Conservation (phyloP, 2,329 filamentous ascomycete species). For the Domatiomyces globalis region DNA sequence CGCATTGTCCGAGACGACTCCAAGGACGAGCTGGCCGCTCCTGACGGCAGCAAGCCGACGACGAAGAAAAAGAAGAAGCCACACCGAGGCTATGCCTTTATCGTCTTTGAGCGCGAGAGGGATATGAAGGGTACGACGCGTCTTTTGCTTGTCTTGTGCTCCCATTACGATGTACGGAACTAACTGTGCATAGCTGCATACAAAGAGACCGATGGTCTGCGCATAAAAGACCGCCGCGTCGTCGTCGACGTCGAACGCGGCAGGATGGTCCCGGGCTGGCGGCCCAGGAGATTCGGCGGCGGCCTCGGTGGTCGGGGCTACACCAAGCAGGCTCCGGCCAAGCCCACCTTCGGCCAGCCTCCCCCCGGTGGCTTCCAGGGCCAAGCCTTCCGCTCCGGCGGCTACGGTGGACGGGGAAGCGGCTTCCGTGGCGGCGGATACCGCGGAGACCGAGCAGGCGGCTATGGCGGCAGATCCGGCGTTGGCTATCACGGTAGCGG, state of each 20-base stretch:
- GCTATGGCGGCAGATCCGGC: constrained; percentile 32
- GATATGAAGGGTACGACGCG: constrained; percentile 83
- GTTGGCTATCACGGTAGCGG: constrained; percentile 46
- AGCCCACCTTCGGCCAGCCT: constrained; percentile 52
- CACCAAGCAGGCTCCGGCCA: constrained; percentile 62
- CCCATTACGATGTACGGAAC: background rate
- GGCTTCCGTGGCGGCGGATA: constrained; percentile 39
- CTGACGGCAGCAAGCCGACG: constrained; percentile 33
- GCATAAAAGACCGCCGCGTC: constrained; percentile 82
- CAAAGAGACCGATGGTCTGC: constrained; percentile 73
- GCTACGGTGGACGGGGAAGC: constrained; percentile 35
- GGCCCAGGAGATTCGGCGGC: constrained; percentile 77
- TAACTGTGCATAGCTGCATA: constrained; percentile 61
- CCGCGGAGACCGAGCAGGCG: constrained; percentile 41
- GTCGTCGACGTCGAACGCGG: constrained; percentile 94
- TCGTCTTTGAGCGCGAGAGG: constrained; percentile 92
- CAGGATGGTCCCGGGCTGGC: constrained; percentile 86
- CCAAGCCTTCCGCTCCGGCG: constrained; percentile 40
- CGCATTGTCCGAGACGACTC: constrained; percentile 65
- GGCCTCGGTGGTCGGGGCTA: constrained; percentile 86
- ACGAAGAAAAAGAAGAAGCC: constrained; percentile 68
- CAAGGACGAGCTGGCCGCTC: background rate
- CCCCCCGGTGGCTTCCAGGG: constrained; percentile 42
- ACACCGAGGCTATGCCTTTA: constrained; percentile 85
- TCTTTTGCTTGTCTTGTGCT: constrained; percentile 2